Conservation (phyloP, 1,284 basidiomycete species). For the Singerocomus inundabilis region DNA sequence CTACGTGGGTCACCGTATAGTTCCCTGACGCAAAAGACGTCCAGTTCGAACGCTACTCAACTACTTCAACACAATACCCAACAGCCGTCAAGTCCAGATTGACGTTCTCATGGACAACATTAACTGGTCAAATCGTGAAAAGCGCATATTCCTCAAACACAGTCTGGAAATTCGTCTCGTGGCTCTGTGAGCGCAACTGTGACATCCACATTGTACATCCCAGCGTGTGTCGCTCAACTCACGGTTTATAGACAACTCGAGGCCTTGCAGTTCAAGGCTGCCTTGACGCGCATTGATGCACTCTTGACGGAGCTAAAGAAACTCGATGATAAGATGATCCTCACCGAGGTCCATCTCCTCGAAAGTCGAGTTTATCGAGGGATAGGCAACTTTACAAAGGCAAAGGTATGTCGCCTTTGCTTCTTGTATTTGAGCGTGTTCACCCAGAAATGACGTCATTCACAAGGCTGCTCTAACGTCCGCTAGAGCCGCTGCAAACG, state of each 20-base stretch:
- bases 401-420: constrained; percentile 63
- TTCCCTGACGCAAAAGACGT: background rate
- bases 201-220: too few species aligned
- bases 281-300: constrained; percentile 79
- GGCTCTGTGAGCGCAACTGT: constrained; percentile 64
- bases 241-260: constrained; percentile 66
- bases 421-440: background rate
- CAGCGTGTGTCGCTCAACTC: background rate
- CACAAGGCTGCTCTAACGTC: constrained; percentile 87
- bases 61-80: constrained; percentile 79
- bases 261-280: constrained; percentile 73
- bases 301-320: constrained; percentile 90
- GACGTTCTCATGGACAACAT: constrained; percentile 88
- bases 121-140: constrained; percentile 89
- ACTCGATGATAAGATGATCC: constrained; percentile 96
- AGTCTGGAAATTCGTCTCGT: constrained; percentile 90
- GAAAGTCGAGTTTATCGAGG: constrained; percentile 92
- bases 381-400: constrained; percentile 88
- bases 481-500: constrained; percentile 91
- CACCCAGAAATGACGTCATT: background rate
- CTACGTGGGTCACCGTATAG: too few species aligned
- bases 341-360: constrained; percentile 94
- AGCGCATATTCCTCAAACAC: constrained; percentile 95
- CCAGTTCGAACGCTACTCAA: constrained; percentile 90
- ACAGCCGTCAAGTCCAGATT: constrained; percentile 81